These are phyloP conservation scores for Diospyros kaki DNA, from an alignment of 148 eudicot genomes.

Conservation along the genomic window DNA sequence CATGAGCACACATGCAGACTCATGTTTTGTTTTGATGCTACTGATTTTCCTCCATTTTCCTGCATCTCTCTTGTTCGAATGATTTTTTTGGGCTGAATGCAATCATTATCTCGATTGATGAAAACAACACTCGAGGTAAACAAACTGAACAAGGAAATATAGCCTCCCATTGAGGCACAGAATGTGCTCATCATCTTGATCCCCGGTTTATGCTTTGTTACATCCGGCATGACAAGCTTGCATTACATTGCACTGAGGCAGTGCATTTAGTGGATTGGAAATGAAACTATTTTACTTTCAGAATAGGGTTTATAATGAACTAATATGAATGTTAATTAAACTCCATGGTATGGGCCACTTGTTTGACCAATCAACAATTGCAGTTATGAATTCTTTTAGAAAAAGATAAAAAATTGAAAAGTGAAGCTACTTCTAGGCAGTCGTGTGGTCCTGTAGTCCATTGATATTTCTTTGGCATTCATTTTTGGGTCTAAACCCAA, in stretches of 20 bases:
- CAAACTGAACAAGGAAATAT: no score
- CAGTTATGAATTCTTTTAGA: neutral
- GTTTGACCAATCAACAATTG: neutral
- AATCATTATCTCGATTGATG: no score
- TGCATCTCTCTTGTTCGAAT: neutral
- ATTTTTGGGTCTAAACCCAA: slow-evolving; percentile 4
- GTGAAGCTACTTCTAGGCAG: neutral
- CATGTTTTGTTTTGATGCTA: neutral
- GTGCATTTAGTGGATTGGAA: neutral
- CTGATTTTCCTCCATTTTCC: neutral
- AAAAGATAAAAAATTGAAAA: neutral
- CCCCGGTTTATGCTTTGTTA: neutral
- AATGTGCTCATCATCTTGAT: neutral
- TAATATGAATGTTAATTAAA: neutral
- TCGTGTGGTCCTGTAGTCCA: no score
- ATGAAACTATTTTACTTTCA: no score
- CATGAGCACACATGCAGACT: neutral
- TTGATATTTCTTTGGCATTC: neutral
- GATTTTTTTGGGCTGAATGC: neutral
- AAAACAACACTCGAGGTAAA: no score
- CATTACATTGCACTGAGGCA: neutral
- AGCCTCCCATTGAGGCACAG: neutral
- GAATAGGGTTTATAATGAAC: neutral
- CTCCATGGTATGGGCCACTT: neutral
- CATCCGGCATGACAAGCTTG: neutral